Evolutionary conservation across 1,139 yeast genomes (phyloP).

Genomic region (Geotrichum candidum): DNA sequence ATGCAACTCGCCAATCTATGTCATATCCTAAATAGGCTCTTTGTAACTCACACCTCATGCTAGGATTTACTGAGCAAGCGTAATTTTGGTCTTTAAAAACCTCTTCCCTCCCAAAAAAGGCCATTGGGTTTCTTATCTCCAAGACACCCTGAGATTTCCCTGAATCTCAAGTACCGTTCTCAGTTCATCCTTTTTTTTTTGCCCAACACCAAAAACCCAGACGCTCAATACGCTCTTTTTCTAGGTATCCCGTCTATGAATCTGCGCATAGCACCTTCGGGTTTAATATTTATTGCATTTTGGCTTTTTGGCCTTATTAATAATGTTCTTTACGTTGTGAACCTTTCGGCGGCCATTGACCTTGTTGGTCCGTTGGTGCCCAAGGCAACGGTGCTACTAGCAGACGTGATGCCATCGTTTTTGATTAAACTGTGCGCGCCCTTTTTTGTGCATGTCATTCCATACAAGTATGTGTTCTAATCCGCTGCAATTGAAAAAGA

Average conservation of each 20-base stretch:
- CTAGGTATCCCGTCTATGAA: background rate
- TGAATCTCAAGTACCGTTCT: too few relatives aligned
- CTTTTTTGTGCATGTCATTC: conserved; percentile 61
- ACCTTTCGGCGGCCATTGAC: conserved; percentile 86
- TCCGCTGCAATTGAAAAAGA: background rate
- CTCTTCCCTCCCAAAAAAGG: background rate
- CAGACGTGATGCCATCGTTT: conserved; percentile 84
- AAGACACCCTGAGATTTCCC: background rate
- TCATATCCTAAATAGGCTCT: background rate
- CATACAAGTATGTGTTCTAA: conserved; percentile 40
- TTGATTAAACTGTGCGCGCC: conserved; percentile 68
- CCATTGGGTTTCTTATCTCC: background rate
- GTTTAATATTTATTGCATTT: conserved; percentile 41
- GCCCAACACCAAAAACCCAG: too few relatives aligned
- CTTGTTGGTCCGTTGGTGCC: conserved; percentile 80
- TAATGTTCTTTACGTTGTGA: conserved; percentile 85
- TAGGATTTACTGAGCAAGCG: background rate
- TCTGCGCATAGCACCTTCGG: background rate
- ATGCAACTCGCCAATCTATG: background rate
- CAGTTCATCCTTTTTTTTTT: too few relatives aligned
- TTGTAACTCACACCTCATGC: background rate
- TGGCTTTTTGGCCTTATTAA: conserved; percentile 83
- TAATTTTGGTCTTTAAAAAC: background rate
- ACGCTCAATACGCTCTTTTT: too few relatives aligned
- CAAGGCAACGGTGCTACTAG: conserved; percentile 76